phyloP scores from a whole-genome alignment of 2,329 filamentous ascomycete species.

The Xylaria sp. region DNA sequence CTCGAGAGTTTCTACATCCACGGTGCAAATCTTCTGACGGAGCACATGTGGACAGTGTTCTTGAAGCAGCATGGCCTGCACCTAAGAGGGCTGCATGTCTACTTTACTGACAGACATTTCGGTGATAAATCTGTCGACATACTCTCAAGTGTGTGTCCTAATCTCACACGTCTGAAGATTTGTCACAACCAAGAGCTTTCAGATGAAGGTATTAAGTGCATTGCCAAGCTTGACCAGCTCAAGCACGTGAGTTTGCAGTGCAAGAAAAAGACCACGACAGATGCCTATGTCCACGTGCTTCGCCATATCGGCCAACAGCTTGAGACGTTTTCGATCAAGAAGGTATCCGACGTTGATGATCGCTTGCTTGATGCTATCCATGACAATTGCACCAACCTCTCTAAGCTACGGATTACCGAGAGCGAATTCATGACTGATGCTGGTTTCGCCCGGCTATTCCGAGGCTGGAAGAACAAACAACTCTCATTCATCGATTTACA shows the following conservation, averaged over 20 bases:
- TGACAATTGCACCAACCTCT: constrained; percentile 72
- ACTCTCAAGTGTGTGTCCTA: constrained; percentile 73
- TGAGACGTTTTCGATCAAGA: constrained; percentile 80
- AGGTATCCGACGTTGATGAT: constrained; percentile 75
- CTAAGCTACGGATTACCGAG: constrained; percentile 83
- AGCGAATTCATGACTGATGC: constrained; percentile 80
- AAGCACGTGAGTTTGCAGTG: constrained; percentile 81
- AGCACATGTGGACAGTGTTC: constrained; percentile 78
- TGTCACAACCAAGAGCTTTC: constrained; percentile 81
- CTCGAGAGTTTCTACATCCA: constrained; percentile 83
- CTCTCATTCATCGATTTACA: constrained; percentile 79
- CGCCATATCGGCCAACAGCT: constrained; percentile 71
- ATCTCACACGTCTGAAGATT: constrained; percentile 80
- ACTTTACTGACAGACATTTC: constrained; percentile 85
- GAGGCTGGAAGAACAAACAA: constrained; percentile 77
- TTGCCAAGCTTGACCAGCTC: constrained; percentile 71
- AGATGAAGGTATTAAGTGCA: constrained; percentile 70
- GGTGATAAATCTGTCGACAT: constrained; percentile 73
- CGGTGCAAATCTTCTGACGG: constrained; percentile 84
- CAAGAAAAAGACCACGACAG: constrained; percentile 65
- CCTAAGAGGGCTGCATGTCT: constrained; percentile 78
- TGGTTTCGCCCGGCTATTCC: constrained; percentile 79
- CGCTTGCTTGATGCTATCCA: constrained; percentile 77
- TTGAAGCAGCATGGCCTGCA: constrained; percentile 72
- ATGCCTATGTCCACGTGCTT: constrained; percentile 71